Base-by-base conservation (phyloP, 73 alveolate species). In the Symbiodinium pilosum region DNA sequence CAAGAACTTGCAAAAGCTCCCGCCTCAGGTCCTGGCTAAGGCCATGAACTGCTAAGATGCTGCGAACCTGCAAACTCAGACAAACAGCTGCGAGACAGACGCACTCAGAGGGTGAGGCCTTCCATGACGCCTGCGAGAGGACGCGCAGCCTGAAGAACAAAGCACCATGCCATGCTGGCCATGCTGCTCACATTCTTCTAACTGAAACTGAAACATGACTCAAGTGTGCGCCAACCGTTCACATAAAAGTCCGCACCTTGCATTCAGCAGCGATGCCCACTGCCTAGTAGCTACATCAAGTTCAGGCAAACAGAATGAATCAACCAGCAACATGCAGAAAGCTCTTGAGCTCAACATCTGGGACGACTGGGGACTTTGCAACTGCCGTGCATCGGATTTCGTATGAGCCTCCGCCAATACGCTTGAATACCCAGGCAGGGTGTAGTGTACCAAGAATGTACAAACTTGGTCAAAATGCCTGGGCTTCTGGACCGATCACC, bases 61-160 rank as follows among this genome's bases (percentile, higher is more conserved):
- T 18, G 84, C 84, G 84, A 24, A 69, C 84, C 84, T 69, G 84
- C 84, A 69, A 39, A 18, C 84, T 26, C 38, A 30, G 30, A 30
- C 40, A 64, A 24, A 30, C 41, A 6, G 34, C 84, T 30, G 12
- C n/a, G n/a, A n/a, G n/a, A n/a, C n/a, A n/a, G n/a, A n/a, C n/a
- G n/a, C n/a, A n/a, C n/a, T n/a, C n/a, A n/a, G n/a, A n/a, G n/a
- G n/a, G n/a, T n/a, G n/a, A n/a, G n/a, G 81, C 81, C 81, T 64
- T 64, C 81, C 81, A 64, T 14, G 81, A 64, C 24, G 73, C 73
- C 73, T 64, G 81, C 81, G 81, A 64, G 38, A 64, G 81, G 81
- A 28, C 9, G 39, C 81, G 81, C 39, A 64, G 81, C 81, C 81
- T 64, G 38, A 28, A 18, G 12, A 28, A n/a, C 9, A 64, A 38